phyloP scores from a whole-genome alignment of 768 basidiomycete genomes.

The Naganishia randhawae region DNA sequence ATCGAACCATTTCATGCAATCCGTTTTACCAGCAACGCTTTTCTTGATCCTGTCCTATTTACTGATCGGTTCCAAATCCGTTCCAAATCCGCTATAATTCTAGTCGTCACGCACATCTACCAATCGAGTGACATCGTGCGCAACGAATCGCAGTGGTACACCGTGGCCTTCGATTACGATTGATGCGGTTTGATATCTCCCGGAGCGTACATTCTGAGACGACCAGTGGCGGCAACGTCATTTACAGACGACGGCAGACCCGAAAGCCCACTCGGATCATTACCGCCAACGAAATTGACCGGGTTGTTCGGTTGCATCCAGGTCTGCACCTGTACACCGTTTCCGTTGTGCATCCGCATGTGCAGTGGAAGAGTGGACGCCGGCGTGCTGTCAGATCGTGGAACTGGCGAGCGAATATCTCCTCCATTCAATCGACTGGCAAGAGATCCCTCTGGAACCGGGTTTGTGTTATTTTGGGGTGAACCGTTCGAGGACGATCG shows the following conservation, averaged over 20 bases:
- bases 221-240: background rate
- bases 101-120: no score
- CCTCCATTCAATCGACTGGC: background rate
- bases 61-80: no score
- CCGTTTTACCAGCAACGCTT: no score
- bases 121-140: no score
- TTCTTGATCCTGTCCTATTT: no score
- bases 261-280: background rate
- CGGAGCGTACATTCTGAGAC: conserved; percentile 4
- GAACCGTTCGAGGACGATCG: background rate
- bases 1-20: no score
- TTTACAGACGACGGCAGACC: background rate
- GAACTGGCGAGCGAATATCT: background rate
- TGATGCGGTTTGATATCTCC: conserved; percentile 1
- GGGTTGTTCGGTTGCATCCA: background rate
- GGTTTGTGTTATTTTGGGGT: background rate
- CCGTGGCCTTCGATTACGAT: background rate
- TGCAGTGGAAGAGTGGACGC: background rate
- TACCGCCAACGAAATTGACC: background rate
- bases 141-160: no score
- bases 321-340: background rate
- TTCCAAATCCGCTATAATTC: background rate
- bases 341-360: conserved; percentile 11
- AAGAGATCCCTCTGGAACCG: background rate
- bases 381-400: background rate